Evolutionary conservation across 2,329 filamentous ascomycete genomes (phyloP).

Genomic region (Coniochaeta sp.): DNA sequence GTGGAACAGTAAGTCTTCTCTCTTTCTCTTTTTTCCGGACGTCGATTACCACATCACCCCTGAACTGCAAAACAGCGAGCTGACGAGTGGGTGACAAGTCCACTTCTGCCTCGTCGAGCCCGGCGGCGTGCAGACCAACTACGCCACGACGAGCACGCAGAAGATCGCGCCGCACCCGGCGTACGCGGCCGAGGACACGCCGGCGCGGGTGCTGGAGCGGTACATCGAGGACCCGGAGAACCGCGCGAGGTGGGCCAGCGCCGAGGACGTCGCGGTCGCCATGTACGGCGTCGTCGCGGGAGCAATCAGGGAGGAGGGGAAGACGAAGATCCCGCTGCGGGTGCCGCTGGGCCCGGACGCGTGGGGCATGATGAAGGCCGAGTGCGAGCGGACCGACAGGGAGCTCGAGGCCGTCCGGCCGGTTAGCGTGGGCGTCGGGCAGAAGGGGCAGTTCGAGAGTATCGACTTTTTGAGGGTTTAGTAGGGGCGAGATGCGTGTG

Average conservation of each 20-base stretch:
- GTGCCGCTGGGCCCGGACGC: conserved; percentile 32
- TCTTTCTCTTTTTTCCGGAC: not conserved
- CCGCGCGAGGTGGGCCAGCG: conserved; percentile 22
- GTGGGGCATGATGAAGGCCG: conserved; percentile 15
- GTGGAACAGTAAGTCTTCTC: conserved; percentile 29
- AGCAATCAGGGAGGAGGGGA: too few relatives aligned
- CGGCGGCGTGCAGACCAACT: conserved; percentile 29
- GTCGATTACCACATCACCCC: too few relatives aligned
- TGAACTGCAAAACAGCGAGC: too few relatives aligned
- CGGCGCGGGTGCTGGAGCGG: conserved; percentile 19
- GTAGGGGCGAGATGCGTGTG: not conserved
- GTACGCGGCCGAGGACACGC: conserved; percentile 25
- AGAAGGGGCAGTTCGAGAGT: not conserved
- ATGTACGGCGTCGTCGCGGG: conserved; percentile 25
- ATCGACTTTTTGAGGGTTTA: not conserved
- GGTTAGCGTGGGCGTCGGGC: conserved; percentile 1
- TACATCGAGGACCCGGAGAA: conserved; percentile 19
- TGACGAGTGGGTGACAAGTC: conserved; percentile 14
- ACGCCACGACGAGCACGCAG: conserved; percentile 18
- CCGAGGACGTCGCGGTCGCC: conserved; percentile 24
- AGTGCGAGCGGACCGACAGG: conserved; percentile 5
- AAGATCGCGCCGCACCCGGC: conserved; percentile 29
- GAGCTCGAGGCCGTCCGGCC: conserved; percentile 9
- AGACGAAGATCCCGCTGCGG: conserved; percentile 30
- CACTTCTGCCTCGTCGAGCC: conserved; percentile 35